Evolutionary conservation across 495 filamentous ascomycete species (phyloP).

Genomic region (Cercophora newfieldiana): DNA sequence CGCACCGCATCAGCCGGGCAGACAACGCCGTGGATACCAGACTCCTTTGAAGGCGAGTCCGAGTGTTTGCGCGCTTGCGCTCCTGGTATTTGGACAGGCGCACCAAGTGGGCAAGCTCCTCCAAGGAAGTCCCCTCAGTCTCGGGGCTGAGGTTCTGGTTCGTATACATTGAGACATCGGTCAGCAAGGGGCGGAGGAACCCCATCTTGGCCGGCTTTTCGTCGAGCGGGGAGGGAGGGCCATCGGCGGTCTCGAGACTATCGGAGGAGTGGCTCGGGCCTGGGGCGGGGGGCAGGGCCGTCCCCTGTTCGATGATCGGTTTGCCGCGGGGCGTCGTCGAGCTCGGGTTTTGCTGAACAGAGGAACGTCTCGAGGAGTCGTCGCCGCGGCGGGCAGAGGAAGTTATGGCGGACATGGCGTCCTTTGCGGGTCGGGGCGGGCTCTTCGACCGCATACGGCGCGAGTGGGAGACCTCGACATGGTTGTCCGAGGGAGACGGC

Average conservation of each 20-base stretch:
- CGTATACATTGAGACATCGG: slow-evolving; percentile 53
- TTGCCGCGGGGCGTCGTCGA: slow-evolving; percentile 39
- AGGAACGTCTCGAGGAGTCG: slow-evolving; percentile 38
- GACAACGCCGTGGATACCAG: slow-evolving; percentile 75
- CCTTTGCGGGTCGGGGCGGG: slow-evolving; percentile 39
- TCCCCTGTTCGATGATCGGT: slow-evolving; percentile 48
- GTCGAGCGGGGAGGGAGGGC: slow-evolving; percentile 20
- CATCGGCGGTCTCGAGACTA: slow-evolving; percentile 23
- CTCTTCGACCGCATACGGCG: slow-evolving; percentile 46
- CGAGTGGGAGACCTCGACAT: slow-evolving; percentile 44
- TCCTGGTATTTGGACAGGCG: slow-evolving; percentile 72
- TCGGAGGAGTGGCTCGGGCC: slow-evolving; percentile 30
- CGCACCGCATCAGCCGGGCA: slow-evolving; percentile 74
- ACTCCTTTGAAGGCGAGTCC: slow-evolving; percentile 64
- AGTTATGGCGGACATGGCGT: slow-evolving; percentile 36
- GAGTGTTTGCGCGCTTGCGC: slow-evolving; percentile 65
- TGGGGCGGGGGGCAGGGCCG: slow-evolving; percentile 28
- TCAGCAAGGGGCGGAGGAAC: slow-evolving; percentile 46
- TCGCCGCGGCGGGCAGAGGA: slow-evolving; percentile 36
- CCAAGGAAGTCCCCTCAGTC: slow-evolving; percentile 59
- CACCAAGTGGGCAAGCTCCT: slow-evolving; percentile 71
- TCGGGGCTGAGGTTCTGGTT: slow-evolving; percentile 49
- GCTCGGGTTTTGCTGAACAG: slow-evolving; percentile 39
- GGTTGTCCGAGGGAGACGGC: slow-evolving; percentile 44
- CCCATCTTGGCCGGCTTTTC: slow-evolving; percentile 31